phyloP scores from a whole-genome alignment of 495 filamentous ascomycete species.

The Apiosordaria backusii region DNA sequence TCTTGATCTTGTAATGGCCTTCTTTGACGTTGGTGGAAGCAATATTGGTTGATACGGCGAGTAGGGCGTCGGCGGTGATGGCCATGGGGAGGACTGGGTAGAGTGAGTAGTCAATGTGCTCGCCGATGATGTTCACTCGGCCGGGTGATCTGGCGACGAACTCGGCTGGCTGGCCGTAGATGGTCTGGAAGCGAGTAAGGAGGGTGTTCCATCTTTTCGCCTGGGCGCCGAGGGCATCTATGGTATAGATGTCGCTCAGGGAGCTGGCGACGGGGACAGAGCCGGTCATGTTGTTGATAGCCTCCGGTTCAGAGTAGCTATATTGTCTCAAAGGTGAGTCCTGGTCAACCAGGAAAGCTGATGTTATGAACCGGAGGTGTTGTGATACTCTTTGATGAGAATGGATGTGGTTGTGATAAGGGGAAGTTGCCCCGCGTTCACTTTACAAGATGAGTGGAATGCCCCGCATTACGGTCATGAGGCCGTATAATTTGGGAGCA shows the following conservation, averaged over 20 bases:
- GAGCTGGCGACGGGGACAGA: conserved; percentile 57
- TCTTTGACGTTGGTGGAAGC: conserved; percentile 26
- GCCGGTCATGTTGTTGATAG: conserved; percentile 47
- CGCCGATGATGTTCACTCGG: conserved; percentile 96
- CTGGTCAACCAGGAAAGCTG: not conserved
- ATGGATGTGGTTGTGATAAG: not conserved
- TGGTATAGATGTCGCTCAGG: conserved; percentile 65
- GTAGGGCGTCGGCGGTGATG: conserved; percentile 81
- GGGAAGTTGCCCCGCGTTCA: conserved; percentile 7
- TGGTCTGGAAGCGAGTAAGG: conserved; percentile 64
- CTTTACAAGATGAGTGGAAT: not conserved
- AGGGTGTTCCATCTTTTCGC: conserved; percentile 67
- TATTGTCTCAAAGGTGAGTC: not conserved
- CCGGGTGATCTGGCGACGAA: conserved; percentile 90
- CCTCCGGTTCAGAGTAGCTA: not conserved
- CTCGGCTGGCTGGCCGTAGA: conserved; percentile 66
- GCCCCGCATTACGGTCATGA: conserved; percentile 7
- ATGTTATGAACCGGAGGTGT: not conserved
- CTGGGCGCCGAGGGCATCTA: conserved; percentile 55
- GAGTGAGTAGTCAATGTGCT: conserved; percentile 98
- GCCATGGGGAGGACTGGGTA: conserved; percentile 96
- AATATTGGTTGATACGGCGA: conserved; percentile 70
- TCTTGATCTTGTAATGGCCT: conserved; percentile 44
- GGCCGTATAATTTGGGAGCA: not conserved
- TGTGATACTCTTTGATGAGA: not conserved